Conservation (phyloP, 2,329 filamentous ascomycete genomes). For the Hymenoscyphus fraxineus region DNA sequence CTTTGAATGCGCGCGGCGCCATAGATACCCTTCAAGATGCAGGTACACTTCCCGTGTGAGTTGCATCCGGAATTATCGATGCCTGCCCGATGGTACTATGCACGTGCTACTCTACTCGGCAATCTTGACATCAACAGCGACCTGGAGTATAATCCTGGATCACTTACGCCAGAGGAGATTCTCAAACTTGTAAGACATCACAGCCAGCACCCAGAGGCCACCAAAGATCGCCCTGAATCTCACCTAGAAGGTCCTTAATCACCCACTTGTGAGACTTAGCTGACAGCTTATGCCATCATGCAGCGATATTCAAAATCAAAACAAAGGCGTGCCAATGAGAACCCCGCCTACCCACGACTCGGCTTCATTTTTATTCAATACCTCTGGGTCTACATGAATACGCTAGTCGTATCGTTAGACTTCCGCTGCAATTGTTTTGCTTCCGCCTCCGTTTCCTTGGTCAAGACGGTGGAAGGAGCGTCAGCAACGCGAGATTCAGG, state of each 20-base stretch:
- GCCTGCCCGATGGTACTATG: background rate
- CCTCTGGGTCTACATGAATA: background rate
- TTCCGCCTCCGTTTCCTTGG: background rate
- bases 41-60: background rate
- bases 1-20: background rate
- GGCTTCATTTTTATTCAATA: background rate
- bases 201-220: background rate
- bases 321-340: background rate
- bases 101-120: background rate
- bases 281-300: constrained; percentile 1
- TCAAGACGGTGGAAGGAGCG: background rate
- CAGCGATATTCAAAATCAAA: background rate
- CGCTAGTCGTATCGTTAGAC: background rate
- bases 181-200: background rate
- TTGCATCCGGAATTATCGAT: background rate
- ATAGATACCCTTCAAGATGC: background rate
- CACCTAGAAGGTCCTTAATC: background rate
- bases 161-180: background rate
- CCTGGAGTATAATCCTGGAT: background rate
- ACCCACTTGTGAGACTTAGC: background rate
- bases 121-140: background rate
- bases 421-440: background rate
- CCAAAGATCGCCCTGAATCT: background rate
- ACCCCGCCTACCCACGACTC: background rate
- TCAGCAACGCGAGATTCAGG: background rate